Conservation (phyloP, 306 rosid genomes). For the Mimosa bimucronata region DNA sequence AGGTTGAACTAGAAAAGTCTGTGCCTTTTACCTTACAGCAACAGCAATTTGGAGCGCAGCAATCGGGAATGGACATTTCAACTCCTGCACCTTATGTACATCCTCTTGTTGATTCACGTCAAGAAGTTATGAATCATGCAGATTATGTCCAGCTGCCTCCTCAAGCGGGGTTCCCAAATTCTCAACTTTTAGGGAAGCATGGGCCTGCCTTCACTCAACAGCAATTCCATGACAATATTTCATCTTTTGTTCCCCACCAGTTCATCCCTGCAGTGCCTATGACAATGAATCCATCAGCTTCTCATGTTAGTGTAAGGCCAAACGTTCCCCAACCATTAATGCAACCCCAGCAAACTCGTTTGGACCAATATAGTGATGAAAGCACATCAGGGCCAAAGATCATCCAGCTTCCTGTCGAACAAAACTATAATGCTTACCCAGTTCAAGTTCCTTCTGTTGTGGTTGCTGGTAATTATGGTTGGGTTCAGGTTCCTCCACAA, state of each 20-base stretch:
- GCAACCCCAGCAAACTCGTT: slow-evolving; percentile 60
- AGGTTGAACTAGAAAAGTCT: slow-evolving; percentile 56
- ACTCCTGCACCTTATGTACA: slow-evolving; percentile 55
- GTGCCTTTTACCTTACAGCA: slow-evolving; percentile 50
- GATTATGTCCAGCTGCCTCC: slow-evolving; percentile 67
- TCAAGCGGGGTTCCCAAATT: slow-evolving; percentile 61
- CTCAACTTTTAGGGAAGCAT: slow-evolving; percentile 52
- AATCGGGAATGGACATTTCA: slow-evolving; percentile 56
- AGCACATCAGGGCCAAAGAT: slow-evolving; percentile 58
- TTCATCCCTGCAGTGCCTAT: slow-evolving; percentile 58
- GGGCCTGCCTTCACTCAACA: slow-evolving; percentile 56
- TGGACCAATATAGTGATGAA: slow-evolving; percentile 62
- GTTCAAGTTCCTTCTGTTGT: slow-evolving; percentile 56
- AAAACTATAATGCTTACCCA: slow-evolving; percentile 59
- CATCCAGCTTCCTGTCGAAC: slow-evolving; percentile 73
- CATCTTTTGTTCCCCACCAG: slow-evolving; percentile 52
- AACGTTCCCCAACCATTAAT: slow-evolving; percentile 52
- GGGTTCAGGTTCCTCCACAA: slow-evolving; percentile 69
- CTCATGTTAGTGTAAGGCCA: slow-evolving; percentile 56
- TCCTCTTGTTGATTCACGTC: slow-evolving; percentile 60
- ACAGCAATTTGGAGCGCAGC: slow-evolving; percentile 56
- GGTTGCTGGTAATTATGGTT: slow-evolving; percentile 60
- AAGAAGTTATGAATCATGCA: slow-evolving; percentile 48
- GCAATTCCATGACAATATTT: slow-evolving; percentile 52
- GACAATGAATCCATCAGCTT: slow-evolving; percentile 57